Evolutionary conservation across 2,329 filamentous ascomycete genomes (phyloP).

Genomic region (Purpureocillium takamizusanense): DNA sequence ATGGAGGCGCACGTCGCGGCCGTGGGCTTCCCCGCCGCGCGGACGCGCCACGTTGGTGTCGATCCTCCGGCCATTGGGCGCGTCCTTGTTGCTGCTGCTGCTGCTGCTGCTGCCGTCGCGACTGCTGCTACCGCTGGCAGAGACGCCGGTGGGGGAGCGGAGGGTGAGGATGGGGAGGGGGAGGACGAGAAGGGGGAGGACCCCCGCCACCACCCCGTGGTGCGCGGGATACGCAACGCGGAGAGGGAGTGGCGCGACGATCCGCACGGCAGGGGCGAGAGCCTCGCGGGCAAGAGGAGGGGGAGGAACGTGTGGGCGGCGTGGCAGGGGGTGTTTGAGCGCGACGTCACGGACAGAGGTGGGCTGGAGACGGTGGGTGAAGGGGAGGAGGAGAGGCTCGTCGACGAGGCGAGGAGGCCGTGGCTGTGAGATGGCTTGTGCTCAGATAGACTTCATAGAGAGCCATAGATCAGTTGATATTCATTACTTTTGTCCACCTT

Average conservation of each 20-base stretch:
- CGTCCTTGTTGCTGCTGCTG: no score
- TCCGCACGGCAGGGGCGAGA: constrained; percentile 38
- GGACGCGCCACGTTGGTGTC: constrained; percentile 49
- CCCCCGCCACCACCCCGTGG: no score
- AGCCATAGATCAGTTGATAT: background rate
- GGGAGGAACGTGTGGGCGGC: constrained; percentile 40
- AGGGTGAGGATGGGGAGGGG: no score
- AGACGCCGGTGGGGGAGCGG: no score
- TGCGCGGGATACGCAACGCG: constrained; percentile 29
- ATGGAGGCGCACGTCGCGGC: constrained; percentile 56
- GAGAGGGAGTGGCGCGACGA: constrained; percentile 39
- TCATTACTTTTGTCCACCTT: no score
- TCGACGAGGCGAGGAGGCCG: constrained; percentile 26
- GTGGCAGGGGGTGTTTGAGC: constrained; percentile 34
- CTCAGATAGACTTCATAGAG: no score
- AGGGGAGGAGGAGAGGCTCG: constrained; percentile 29
- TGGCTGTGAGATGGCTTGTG: constrained; percentile 19
- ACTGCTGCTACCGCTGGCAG: constrained; percentile 11
- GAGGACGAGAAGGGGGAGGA: no score
- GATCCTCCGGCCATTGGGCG: constrained; percentile 45
- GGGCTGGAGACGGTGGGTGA: constrained; percentile 25
- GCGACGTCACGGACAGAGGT: constrained; percentile 23
- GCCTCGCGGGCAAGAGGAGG: constrained; percentile 37
- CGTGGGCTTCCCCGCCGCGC: constrained; percentile 40
- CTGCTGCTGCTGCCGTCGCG: no score